Evolutionary conservation across 208 protist species (phyloP).

Genomic region (Zelonia costaricensis): DNA sequence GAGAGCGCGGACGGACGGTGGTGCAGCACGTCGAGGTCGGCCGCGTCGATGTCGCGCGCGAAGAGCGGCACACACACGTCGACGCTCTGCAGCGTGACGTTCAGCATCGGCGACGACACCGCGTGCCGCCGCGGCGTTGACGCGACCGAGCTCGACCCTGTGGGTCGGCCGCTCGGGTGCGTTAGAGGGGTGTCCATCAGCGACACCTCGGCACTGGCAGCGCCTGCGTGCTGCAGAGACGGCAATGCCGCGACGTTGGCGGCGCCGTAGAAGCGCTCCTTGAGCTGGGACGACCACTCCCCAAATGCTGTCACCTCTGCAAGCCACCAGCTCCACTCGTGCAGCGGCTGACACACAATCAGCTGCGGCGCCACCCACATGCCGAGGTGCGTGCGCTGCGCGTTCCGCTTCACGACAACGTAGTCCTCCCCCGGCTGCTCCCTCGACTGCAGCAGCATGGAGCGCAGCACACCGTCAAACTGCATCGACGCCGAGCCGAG

Average conservation of each 20-base stretch:
- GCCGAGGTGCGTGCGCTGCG: constrained; percentile 39
- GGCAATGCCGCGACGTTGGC: neutral
- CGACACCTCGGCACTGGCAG: neutral
- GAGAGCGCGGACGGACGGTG: constrained; percentile 15
- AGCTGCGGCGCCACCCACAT: constrained; percentile 39
- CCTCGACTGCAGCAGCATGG: constrained; percentile 51
- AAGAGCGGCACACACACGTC: constrained; percentile 40
- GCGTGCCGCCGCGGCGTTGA: neutral
- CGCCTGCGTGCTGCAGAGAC: neutral
- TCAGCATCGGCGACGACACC: constrained; percentile 9
- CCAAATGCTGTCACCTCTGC: constrained; percentile 26
- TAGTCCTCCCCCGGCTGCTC: constrained; percentile 31
- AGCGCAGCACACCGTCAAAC: constrained; percentile 56
- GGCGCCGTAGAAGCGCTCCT: constrained; percentile 9
- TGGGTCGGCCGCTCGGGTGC: neutral
- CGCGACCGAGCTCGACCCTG: neutral
- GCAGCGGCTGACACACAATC: constrained; percentile 48
- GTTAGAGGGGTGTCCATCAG: neutral
- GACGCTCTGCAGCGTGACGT: constrained; percentile 22
- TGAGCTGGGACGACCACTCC: constrained; percentile 3
- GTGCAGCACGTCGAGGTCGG: constrained; percentile 19
- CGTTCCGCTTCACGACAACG: constrained; percentile 60
- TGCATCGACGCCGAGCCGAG: constrained; percentile 32
- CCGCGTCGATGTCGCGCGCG: constrained; percentile 29
- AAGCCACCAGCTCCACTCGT: constrained; percentile 73